Conservation (phyloP, 805 yeast species). For the Ogataea dorogensis region DNA sequence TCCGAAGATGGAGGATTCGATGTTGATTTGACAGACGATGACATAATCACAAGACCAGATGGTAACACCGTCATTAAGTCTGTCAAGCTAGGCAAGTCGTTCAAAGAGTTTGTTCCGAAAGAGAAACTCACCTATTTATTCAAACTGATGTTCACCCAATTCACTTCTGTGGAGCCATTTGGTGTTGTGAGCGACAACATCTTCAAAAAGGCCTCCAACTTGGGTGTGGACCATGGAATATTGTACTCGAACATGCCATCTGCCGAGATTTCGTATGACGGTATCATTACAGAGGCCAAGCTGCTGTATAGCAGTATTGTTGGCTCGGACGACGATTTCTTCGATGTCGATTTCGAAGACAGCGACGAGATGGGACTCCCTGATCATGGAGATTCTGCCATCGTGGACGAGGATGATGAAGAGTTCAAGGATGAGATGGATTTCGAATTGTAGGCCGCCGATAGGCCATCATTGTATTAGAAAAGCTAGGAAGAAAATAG, state of each 20-base stretch:
- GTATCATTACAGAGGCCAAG: constrained; percentile 79
- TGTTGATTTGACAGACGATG: constrained; percentile 52
- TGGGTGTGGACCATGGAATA: constrained; percentile 43
- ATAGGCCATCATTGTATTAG: constrained; percentile 4
- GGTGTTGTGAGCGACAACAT: constrained; percentile 47
- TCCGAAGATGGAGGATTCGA: constrained; percentile 58
- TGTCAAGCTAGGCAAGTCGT: constrained; percentile 80
- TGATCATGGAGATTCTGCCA: constrained; percentile 31
- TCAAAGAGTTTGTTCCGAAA: constrained; percentile 80
- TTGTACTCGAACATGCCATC: constrained; percentile 65
- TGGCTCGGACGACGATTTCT: constrained; percentile 93
- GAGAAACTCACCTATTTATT: constrained; percentile 62
- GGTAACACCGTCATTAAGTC: constrained; percentile 71
- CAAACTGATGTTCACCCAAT: constrained; percentile 62
- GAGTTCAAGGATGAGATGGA: constrained; percentile 38
- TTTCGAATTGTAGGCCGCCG: constrained; percentile 29
- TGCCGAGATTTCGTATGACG: constrained; percentile 87
- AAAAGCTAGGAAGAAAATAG: constrained; percentile 1
- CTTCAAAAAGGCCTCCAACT: constrained; percentile 34
- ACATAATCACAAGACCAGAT: constrained; percentile 48
- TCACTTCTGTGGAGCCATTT: constrained; percentile 53
- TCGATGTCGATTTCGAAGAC: constrained; percentile 94
- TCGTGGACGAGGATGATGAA: constrained; percentile 38
- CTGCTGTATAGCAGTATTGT: constrained; percentile 73
- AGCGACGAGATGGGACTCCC: constrained; percentile 58